Evolutionary conservation across 495 filamentous ascomycete species (phyloP).

Genomic region (Xylaria flabelliformis): DNA sequence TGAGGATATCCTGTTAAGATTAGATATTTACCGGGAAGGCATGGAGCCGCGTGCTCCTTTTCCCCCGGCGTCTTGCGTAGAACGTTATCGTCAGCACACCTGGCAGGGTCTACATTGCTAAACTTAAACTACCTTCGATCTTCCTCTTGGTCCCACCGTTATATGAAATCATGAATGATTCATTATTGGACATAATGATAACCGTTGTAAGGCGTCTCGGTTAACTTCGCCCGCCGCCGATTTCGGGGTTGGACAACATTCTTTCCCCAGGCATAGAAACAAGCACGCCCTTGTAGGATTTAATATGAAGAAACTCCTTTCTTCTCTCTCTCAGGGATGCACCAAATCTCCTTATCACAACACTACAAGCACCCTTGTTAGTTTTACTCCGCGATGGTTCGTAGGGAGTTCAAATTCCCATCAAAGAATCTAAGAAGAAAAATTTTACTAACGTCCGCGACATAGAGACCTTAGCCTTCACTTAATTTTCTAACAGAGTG

Average conservation of each 20-base stretch:
- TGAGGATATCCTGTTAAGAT: background rate
- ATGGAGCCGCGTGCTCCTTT: background rate
- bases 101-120: background rate
- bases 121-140: background rate
- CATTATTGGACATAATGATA: conserved; percentile 8
- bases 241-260: background rate
- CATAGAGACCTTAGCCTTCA: background rate
- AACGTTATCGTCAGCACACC: background rate
- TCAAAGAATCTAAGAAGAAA: background rate
- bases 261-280: background rate
- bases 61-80: background rate
- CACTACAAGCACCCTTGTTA: background rate
- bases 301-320: background rate
- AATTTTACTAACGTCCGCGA: background rate
- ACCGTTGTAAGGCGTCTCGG: background rate
- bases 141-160: background rate
- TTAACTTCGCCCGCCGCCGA: background rate
- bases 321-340: background rate
- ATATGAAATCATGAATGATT: background rate
- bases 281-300: background rate
- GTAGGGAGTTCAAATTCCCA: background rate
- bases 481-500: background rate
- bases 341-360: background rate
- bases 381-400: background rate
- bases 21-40: background rate